Percentiles rank a stretch among this genome's conserved stretches.
These are phyloP conservation scores for Thymus quinquecostatus DNA, from an alignment of 257 asterid genomes.

Conservation along the genomic window DNA sequence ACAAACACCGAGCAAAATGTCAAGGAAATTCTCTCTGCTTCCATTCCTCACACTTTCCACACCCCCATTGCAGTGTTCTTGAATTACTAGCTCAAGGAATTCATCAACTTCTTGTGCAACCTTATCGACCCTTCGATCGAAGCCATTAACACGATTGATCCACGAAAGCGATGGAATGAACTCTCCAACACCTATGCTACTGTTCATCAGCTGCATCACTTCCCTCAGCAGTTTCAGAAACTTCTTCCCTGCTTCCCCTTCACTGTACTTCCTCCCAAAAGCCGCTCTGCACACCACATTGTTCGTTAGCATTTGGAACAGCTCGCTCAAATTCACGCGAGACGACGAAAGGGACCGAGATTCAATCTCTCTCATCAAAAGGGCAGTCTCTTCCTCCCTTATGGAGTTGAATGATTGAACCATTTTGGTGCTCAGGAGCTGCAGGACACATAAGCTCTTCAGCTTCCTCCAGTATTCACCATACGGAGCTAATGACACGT, in stretches of 20 bases:
- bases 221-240: conserved; percentile 33
- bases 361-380: conserved; percentile 40
- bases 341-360: neutral
- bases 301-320: conserved; percentile 35
- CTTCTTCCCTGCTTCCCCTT: conserved; percentile 42
- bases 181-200: conserved; percentile 39
- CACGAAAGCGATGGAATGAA: conserved; percentile 56
- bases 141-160: conserved; percentile 50
- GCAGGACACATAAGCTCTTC: conserved; percentile 45
- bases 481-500: conserved; percentile 43
- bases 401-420: conserved; percentile 43
- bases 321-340: conserved; percentile 41
- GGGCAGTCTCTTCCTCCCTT: conserved; percentile 46
- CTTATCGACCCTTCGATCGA: conserved; percentile 34
- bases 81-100: conserved; percentile 43
- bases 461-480: conserved; percentile 58
- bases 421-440: conserved; percentile 50
- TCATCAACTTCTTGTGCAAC: conserved; percentile 46
- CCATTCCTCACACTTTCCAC: neutral
- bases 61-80: conserved; percentile 32
- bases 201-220: conserved; percentile 39
- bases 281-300: conserved; percentile 51
- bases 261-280: conserved; percentile 52
- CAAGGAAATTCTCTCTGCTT: conserved; percentile 37
- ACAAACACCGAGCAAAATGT: conserved; percentile 42